Conservation (phyloP, 2,329 filamentous ascomycete species). For the Clonostachys byssicola region DNA sequence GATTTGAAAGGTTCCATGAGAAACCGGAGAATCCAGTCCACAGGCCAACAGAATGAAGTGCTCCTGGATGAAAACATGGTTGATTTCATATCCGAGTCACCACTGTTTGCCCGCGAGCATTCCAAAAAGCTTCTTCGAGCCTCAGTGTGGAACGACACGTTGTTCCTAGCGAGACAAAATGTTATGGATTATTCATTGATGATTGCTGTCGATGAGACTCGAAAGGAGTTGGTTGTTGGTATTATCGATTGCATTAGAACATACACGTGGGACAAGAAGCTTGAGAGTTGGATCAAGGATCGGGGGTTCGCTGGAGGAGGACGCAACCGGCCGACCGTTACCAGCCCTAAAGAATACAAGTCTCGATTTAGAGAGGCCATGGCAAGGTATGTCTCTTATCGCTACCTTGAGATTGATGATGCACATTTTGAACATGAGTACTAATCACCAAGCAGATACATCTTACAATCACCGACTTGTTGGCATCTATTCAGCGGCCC, state of each 20-base stretch:
- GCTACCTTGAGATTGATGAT: neutral
- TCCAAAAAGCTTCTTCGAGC: slow-evolving; percentile 89
- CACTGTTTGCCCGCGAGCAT: slow-evolving; percentile 91
- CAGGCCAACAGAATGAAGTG: slow-evolving; percentile 93
- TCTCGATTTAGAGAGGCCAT: slow-evolving; percentile 94
- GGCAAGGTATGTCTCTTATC: slow-evolving; percentile 64
- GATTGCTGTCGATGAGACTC: slow-evolving; percentile 90
- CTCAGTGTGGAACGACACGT: slow-evolving; percentile 95
- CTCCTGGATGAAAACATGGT: slow-evolving; percentile 98
- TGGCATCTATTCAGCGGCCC: slow-evolving; percentile 64
- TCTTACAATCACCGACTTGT: slow-evolving; percentile 69
- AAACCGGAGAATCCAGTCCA: slow-evolving; percentile 94
- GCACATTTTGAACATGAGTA: neutral
- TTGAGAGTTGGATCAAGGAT: slow-evolving; percentile 99
- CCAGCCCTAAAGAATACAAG: slow-evolving; percentile 96
- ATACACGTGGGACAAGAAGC: slow-evolving; percentile 99
- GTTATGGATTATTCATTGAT: slow-evolving; percentile 99
- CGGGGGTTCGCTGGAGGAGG: slow-evolving; percentile 75
- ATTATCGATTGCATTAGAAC: slow-evolving; percentile 99
- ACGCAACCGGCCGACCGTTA: slow-evolving; percentile 87
- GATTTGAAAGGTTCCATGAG: slow-evolving; percentile 98
- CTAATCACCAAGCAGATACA: slow-evolving; percentile 44
- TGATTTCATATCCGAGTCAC: slow-evolving; percentile 97
- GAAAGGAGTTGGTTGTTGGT: slow-evolving; percentile 89
- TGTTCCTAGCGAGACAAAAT: slow-evolving; percentile 90